Base-by-base conservation (phyloP, 805 yeast species). In the Suhomyces vadensis region DNA sequence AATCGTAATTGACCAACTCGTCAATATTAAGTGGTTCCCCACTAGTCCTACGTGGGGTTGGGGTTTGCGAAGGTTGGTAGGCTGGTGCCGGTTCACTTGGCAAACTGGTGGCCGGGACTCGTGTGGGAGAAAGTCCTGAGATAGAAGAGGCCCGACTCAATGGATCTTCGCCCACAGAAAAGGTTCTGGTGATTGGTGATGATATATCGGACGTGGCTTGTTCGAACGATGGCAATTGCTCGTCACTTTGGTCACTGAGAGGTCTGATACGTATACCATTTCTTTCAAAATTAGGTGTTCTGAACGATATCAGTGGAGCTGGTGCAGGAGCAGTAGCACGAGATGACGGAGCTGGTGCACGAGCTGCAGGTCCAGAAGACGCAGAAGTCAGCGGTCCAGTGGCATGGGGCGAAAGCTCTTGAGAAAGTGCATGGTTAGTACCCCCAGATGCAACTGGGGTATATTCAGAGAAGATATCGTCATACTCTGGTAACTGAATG, bases 151-250 rank as follows among this genome's bases (percentile, higher is more conserved):
- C 47, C 37, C 75, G 50, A 33, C 74, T 69, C 20, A 74, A 53
- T 2, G 67, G 67, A 37, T 66, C 71, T 4, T 74, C 73, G 2
- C 64, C 57, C 37, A 69, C 53, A 1, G 75, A 65, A 7, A 65
- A 50, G 2, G 78, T 63, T 27, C 77, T 53, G 11, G 63, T 54
- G 6, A 63, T 55, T 7, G 75, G 70, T 3, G 54, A 49, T 9
- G 60, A 31, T 1, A 61, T 58, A 50, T 81, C 78, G 0, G 85
- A 78, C 0, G 75, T 69, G 0, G 87, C 89, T 53, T 83, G 83
- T 54, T 83, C 86, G 60, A 83, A 83, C 0, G 83, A 69, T 0
- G 90, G 90, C 20, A 80, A 67, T 14, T 57, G 63, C 25, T 67
- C 68, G 17, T 52, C 48, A 2, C 33, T 31, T 13, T 38, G 45